Evolutionary conservation across 202 grass and related monocot species (phyloP).

Genomic region (Dendrocalamus latiflorus): DNA sequence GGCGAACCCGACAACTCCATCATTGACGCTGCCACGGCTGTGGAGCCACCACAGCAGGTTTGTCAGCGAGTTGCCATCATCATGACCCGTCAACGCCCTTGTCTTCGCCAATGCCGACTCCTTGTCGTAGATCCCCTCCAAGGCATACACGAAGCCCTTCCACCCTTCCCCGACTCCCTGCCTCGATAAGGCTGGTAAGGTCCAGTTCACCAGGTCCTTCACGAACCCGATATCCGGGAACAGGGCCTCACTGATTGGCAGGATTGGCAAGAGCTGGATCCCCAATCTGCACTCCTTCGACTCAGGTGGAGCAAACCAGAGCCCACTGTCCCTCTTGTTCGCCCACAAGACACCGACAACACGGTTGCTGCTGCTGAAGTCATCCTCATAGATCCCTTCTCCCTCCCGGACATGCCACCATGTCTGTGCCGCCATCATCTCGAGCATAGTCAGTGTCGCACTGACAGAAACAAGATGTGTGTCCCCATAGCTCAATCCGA

Average conservation of each 20-base stretch:
- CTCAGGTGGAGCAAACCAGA: conserved; percentile 84
- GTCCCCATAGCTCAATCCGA: conserved; percentile 82
- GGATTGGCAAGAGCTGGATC: conserved; percentile 72
- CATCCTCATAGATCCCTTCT: conserved; percentile 59
- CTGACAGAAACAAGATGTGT: conserved; percentile 50
- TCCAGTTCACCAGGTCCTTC: conserved; percentile 75
- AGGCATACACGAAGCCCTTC: conserved; percentile 92
- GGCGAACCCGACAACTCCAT: background rate
- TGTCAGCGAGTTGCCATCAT: conserved; percentile 76
- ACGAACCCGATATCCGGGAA: conserved; percentile 58
- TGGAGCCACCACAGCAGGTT: conserved; percentile 96
- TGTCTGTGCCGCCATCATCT: conserved; percentile 69
- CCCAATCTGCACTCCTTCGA: conserved; percentile 87
- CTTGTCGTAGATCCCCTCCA: conserved; percentile 76
- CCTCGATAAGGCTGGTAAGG: conserved; percentile 50
- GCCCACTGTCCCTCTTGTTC: conserved; percentile 93
- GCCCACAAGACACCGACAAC: conserved; percentile 79
- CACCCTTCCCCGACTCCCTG: conserved; percentile 84
- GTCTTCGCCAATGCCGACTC: conserved; percentile 52
- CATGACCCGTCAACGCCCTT: conserved; percentile 35
- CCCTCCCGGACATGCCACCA: conserved; percentile 89
- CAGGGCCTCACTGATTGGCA: conserved; percentile 79
- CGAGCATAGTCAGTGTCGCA: conserved; percentile 61
- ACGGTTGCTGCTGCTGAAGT: conserved; percentile 59
- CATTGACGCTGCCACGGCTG: conserved; percentile 43